Evolutionary conservation across 2,329 filamentous ascomycete species (phyloP), one percentile per base, ranked within the genome.

Genomic region (Neocucurbitaria cava): DNA sequence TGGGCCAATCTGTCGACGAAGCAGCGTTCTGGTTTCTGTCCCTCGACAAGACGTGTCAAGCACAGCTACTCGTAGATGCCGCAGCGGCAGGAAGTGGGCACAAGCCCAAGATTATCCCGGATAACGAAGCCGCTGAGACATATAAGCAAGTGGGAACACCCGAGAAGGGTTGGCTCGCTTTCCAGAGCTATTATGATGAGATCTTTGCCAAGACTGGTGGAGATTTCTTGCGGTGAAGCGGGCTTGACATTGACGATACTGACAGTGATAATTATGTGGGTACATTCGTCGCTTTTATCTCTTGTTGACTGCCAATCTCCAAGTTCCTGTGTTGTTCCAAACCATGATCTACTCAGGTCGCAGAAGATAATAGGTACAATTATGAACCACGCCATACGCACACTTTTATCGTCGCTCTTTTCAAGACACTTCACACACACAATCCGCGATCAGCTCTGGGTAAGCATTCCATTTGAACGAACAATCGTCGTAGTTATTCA

Each of bases 131-230:
- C 3, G 59, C 52, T 5, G 74, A 74, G 54, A 76, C 70, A 28
- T 79, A 75, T 50, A 64, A 70, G 56, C 75, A 77, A 49, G 76
- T 81, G 1, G 80, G 78, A 1, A 78, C 71, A 30, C 77, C 81
- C 0, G 79, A 80, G 66, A 84, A 83, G 61, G 82, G 81, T 0
- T 84, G 79, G 80, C 68, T 83, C 40, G 79, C 78, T 3, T 83
- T 83, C 52, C 82, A 84, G 61, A 77, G 78, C 10, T 83, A 84
- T 57, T 84, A 82, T 61, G 82, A 85, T 66, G 81, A 83, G 59
- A 73, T 81, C n/a, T 58, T 83, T 33, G 78, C 77, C 9, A 82
- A 78, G 72, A 83, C 80, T 1, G 76, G 77, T 38, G 82, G 82
- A 0, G 75, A 73, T 47, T 84, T 84, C 53, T 66, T 84, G 58